phyloP scores from a whole-genome alignment of 2,329 filamentous ascomycete species.

The Penicillium sp. region DNA sequence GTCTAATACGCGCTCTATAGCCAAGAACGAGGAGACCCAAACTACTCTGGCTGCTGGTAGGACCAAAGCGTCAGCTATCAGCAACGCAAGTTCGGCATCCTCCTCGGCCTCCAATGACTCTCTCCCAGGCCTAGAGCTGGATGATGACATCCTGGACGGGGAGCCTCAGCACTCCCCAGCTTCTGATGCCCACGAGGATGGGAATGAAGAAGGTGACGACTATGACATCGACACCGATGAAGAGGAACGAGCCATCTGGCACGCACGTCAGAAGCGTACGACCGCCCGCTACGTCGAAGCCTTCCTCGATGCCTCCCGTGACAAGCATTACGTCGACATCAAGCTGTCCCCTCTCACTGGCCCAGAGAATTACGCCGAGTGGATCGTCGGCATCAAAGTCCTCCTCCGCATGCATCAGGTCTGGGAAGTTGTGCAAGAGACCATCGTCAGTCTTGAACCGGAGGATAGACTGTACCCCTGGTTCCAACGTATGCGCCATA shows the following conservation, averaged over 20 bases:
- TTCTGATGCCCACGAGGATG: not conserved
- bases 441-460: not conserved
- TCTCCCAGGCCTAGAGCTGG: not conserved
- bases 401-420: constrained; percentile 1
- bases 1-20: no score
- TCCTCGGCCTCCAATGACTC: not conserved
- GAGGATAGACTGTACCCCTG: not conserved
- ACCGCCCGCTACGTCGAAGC: constrained; percentile 1
- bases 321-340: constrained; percentile 9
- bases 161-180: not conserved
- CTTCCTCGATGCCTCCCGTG: constrained; percentile 4
- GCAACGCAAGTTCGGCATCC: not conserved
- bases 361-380: not conserved
- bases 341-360: constrained; percentile 1
- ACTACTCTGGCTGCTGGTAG: no score
- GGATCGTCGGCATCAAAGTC: constrained; percentile 5
- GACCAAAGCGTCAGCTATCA: no score
- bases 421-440: not conserved
- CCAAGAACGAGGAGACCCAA: no score
- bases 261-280: not conserved
- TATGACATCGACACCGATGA: not conserved
- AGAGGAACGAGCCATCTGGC: not conserved
- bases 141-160: not conserved
- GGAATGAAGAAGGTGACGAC: not conserved
- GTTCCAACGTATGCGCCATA: not conserved